Base-by-base conservation (phyloP, 345 rosid genomes). In the Aethionema arabicum region DNA sequence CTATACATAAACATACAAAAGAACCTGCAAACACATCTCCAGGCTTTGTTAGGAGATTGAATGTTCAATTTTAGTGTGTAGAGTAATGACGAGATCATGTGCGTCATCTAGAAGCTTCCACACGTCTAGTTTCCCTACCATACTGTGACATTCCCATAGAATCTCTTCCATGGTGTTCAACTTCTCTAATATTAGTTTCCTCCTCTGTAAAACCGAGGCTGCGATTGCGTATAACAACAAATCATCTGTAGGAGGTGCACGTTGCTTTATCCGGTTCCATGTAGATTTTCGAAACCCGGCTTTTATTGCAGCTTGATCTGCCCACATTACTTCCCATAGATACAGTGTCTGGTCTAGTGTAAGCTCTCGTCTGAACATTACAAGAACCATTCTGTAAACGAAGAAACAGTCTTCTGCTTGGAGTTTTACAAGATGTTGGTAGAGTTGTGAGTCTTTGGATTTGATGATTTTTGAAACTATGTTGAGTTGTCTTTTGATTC, bases 311-410 rank as follows among this genome's bases (percentile, higher is more conserved):
- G 96, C 97, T 70, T 87, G 97, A 75, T 93, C 97, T 12, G 97
- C 99, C 99, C 99, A 90, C 78, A 93, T 81, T 36, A 90, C 97
- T 76, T 93, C 99, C 99, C 99, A 93, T 3, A 93, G 88, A 79
- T 78, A 73, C 52, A 82, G 40, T 5, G 99, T 86, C 66, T 93
- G 96, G 56, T 93, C 97, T 57, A 90, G 77, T 8, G 91, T 79
- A 65, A 93, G 73, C 65, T 93, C 97, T 63, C 99, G 79, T 67
- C 97, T 76, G 55, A 93, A 93, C 63, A 93, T 69, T 16, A 93
- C 99, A 55, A 93, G 90, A 55, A 93, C 99, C 99, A 90, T 90
- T 67, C 97, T 80, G 65, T 90, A 93, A 41, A 93, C 99, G 4
- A 93, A 93, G 74, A 86, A 93, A 82, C 99, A 93, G 59, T 90